Percentiles rank a stretch among this genome's conserved stretches.
Conservation (phyloP, 2,329 filamentous ascomycete genomes). For the Coniochaeta hoffmannii region DNA sequence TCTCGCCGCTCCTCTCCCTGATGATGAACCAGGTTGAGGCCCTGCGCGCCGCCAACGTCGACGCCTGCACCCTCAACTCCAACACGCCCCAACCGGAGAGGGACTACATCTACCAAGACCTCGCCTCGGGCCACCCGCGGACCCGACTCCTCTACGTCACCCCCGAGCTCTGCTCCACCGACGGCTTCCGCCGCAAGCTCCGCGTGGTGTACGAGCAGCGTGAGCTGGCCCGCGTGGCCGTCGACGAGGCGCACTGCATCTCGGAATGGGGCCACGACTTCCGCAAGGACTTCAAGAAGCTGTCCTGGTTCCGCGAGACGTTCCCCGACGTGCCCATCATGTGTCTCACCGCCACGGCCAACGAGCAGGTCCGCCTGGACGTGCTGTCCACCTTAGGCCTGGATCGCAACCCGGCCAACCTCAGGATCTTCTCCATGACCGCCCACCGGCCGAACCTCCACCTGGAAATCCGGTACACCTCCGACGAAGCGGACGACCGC, state of each 20-base stretch:
- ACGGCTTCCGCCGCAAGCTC: conserved; percentile 69
- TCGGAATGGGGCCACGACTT: conserved; percentile 99
- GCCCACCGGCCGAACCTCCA: conserved; percentile 82
- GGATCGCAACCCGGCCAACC: conserved; percentile 44
- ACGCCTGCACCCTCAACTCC: conserved; percentile 81
- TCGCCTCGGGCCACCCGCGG: conserved; percentile 79
- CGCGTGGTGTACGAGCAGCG: conserved; percentile 68
- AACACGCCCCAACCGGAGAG: conserved; percentile 62
- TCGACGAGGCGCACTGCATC: conserved; percentile 95
- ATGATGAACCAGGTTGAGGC: conserved; percentile 85
- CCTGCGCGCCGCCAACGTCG: conserved; percentile 64
- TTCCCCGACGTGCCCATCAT: conserved; percentile 86
- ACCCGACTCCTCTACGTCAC: conserved; percentile 88
- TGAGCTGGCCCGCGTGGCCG: conserved; percentile 79
- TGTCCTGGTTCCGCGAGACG: conserved; percentile 76
- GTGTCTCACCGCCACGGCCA: conserved; percentile 88
- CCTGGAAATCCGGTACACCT: conserved; percentile 80
- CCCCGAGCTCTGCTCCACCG: conserved; percentile 75
- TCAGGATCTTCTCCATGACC: conserved; percentile 75
- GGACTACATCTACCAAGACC: conserved; percentile 65
- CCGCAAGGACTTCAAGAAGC: conserved; percentile 79
- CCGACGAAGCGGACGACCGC: conserved; percentile 64
- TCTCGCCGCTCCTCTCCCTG: conserved; percentile 65
- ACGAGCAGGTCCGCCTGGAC: conserved; percentile 70
- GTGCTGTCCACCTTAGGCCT: conserved; percentile 70